phyloP scores from a whole-genome alignment of 1,284 basidiomycete genomes.

The Ceratorhiza oryzae-sativae region DNA sequence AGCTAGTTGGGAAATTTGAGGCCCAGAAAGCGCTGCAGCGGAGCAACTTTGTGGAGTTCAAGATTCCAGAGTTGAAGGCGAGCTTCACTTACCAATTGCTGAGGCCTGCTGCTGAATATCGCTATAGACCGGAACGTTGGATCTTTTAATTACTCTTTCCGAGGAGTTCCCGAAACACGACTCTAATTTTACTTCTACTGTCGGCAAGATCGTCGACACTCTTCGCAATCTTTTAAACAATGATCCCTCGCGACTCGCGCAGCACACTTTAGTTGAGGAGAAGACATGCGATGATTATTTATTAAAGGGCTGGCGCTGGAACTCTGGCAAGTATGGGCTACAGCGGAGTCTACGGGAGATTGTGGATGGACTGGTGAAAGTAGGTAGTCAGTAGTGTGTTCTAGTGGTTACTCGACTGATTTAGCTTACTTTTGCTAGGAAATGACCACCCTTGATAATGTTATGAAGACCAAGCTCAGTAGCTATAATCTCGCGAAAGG shows the following conservation, averaged over 20 bases:
- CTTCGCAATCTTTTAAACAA: slow-evolving; percentile 91
- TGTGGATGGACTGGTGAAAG: slow-evolving; percentile 82
- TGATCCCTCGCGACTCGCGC: slow-evolving; percentile 80
- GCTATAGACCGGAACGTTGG: slow-evolving; percentile 91
- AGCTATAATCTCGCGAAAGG: slow-evolving; percentile 96
- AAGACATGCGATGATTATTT: slow-evolving; percentile 83
- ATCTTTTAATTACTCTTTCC: slow-evolving; percentile 86
- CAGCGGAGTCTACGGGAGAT: slow-evolving; percentile 83
- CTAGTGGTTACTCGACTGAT: background rate
- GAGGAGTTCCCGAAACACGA: slow-evolving; percentile 95
- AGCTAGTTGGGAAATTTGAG: slow-evolving; percentile 64
- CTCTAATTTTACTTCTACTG: slow-evolving; percentile 81
- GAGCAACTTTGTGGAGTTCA: slow-evolving; percentile 62
- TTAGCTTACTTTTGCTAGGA: slow-evolving; percentile 64
- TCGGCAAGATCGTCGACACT: slow-evolving; percentile 95
- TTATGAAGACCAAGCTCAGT: slow-evolving; percentile 88
- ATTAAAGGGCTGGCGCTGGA: slow-evolving; percentile 83
- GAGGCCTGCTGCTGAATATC: background rate
- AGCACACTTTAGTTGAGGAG: slow-evolving; percentile 88
- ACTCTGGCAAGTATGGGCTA: slow-evolving; percentile 83
- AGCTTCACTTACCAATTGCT: background rate
- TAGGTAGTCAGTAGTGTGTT: slow-evolving; percentile 50
- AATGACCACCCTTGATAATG: slow-evolving; percentile 87
- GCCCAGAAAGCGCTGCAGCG: slow-evolving; percentile 57
- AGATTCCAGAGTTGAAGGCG: slow-evolving; percentile 82